Evolutionary conservation across 2,329 filamentous ascomycete species (phyloP).

Genomic region (Polychaeton citri): DNA sequence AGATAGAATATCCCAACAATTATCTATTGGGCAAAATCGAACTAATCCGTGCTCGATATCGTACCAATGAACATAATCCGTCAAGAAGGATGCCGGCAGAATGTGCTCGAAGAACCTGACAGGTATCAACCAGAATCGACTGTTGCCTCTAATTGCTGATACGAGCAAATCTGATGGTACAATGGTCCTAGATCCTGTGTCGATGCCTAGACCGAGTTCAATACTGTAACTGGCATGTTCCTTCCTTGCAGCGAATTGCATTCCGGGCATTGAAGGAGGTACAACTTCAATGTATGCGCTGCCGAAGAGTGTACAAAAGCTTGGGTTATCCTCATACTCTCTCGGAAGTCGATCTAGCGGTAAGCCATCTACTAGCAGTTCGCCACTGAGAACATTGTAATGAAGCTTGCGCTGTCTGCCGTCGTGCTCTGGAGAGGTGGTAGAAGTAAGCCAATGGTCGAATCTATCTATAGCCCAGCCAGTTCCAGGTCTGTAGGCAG

Average conservation of each 20-base stretch:
- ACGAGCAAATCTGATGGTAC: conserved; percentile 26
- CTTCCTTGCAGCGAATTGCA: conserved; percentile 37
- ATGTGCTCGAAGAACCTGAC: conserved; percentile 25
- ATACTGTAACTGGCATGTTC: conserved; percentile 29
- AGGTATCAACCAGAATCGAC: conserved; percentile 25
- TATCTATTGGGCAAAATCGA: conserved; percentile 33
- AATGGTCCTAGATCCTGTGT: conserved; percentile 1
- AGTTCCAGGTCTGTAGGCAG: conserved; percentile 15
- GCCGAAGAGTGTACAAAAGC: conserved; percentile 41
- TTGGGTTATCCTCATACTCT: conserved; percentile 31
- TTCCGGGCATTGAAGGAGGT: conserved; percentile 39
- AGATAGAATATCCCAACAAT: conserved; percentile 9
- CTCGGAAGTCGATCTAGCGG: conserved; percentile 41
- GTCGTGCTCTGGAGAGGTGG: conserved; percentile 14
- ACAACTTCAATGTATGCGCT: conserved; percentile 36
- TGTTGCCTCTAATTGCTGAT: conserved; percentile 20
- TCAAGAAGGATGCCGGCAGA: conserved; percentile 38
- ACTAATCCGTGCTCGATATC: conserved; percentile 33
- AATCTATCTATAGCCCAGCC: conserved; percentile 20
- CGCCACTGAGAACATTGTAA: conserved; percentile 34
- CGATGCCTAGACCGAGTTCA: conserved; percentile 40
- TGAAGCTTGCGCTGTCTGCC: conserved; percentile 24
- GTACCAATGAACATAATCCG: conserved; percentile 48
- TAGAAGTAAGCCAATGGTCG: conserved; percentile 14
- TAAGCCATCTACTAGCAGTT: conserved; percentile 36